A percentile compares a stretch with the other conserved stretches of the same genome.
Evolutionary conservation across 2,329 filamentous ascomycete genomes (phyloP).

Genomic region (Atkinsonella texensis): DNA sequence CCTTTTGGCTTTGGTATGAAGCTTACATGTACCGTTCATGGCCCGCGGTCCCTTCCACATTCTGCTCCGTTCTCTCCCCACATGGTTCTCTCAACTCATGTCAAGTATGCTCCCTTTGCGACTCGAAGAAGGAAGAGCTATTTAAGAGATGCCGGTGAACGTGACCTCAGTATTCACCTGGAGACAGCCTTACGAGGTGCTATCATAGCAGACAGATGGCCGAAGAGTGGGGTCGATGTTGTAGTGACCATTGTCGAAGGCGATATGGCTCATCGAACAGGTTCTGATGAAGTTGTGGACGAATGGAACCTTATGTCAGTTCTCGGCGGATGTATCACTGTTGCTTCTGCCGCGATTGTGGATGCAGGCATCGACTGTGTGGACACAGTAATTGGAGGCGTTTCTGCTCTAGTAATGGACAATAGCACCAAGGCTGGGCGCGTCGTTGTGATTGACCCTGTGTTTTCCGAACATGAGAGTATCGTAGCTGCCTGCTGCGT

Average conservation of each 20-base stretch:
- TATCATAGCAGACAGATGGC: slow-evolving; percentile 88
- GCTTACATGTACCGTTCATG: slow-evolving; percentile 85
- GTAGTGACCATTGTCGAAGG: slow-evolving; percentile 88
- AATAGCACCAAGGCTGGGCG: slow-evolving; percentile 21
- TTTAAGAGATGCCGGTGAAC: slow-evolving; percentile 71
- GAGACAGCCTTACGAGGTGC: slow-evolving; percentile 83
- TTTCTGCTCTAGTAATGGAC: slow-evolving; percentile 60
- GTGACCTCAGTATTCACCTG: slow-evolving; percentile 81
- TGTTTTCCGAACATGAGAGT: slow-evolving; percentile 65
- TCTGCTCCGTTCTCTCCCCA: slow-evolving; percentile 88
- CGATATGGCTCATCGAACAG: slow-evolving; percentile 59
- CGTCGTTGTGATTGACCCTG: slow-evolving; percentile 63
- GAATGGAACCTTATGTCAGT: slow-evolving; percentile 88
- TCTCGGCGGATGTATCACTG: slow-evolving; percentile 82
- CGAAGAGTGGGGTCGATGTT: slow-evolving; percentile 96
- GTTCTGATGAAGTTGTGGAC: slow-evolving; percentile 39
- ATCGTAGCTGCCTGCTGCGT: slow-evolving; percentile 80
- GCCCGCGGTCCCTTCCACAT: slow-evolving; percentile 78
- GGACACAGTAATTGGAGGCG: slow-evolving; percentile 78
- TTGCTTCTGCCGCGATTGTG: slow-evolving; percentile 80
- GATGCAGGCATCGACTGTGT: slow-evolving; percentile 96
- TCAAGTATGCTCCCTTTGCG: slow-evolving; percentile 95
- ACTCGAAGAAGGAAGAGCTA: slow-evolving; percentile 74
- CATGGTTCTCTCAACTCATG: slow-evolving; percentile 79
- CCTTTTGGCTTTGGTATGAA: slow-evolving; percentile 60